phyloP scores from a whole-genome alignment of 768 basidiomycete species.

The Mycena vitilis region DNA sequence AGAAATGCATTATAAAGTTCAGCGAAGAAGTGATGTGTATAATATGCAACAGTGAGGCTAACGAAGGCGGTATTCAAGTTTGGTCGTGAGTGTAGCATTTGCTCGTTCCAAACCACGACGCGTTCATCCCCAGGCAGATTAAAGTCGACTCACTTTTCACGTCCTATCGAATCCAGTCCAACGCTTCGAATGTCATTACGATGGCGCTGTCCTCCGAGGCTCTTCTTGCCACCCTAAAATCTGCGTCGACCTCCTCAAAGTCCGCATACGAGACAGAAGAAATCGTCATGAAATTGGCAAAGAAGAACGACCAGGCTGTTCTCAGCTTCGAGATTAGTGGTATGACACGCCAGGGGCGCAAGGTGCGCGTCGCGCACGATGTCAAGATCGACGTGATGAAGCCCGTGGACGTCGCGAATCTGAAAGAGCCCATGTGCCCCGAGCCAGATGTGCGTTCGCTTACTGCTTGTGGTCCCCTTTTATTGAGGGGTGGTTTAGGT shows the following conservation, averaged over 20 bases:
- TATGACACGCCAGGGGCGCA: slow-evolving; percentile 70
- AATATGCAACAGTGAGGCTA: slow-evolving; percentile 84
- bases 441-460: slow-evolving; percentile 76
- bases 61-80: slow-evolving; percentile 88
- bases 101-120: slow-evolving; percentile 3
- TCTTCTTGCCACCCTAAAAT: slow-evolving; percentile 78
- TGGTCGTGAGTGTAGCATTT: slow-evolving; percentile 64
- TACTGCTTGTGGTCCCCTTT: neutral
- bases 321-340: slow-evolving; percentile 82
- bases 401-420: slow-evolving; percentile 74
- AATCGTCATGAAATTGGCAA: slow-evolving; percentile 85
- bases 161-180: slow-evolving; percentile 88
- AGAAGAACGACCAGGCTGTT: slow-evolving; percentile 84
- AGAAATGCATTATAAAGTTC: slow-evolving; percentile 86
- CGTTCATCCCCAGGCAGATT: slow-evolving; percentile 58
- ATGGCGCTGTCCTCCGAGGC: slow-evolving; percentile 80
- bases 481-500: slow-evolving; percentile 58
- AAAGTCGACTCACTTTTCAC: slow-evolving; percentile 77
- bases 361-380: slow-evolving; percentile 79
- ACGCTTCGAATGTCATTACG: slow-evolving; percentile 84
- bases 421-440: slow-evolving; percentile 87
- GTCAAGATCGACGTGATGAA: slow-evolving; percentile 86
- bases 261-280: slow-evolving; percentile 66
- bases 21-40: slow-evolving; percentile 80
- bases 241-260: slow-evolving; percentile 62